These are phyloP conservation scores for Nicotiana paniculata DNA, from an alignment of 257 asterid species.

Conservation along the genomic window DNA sequence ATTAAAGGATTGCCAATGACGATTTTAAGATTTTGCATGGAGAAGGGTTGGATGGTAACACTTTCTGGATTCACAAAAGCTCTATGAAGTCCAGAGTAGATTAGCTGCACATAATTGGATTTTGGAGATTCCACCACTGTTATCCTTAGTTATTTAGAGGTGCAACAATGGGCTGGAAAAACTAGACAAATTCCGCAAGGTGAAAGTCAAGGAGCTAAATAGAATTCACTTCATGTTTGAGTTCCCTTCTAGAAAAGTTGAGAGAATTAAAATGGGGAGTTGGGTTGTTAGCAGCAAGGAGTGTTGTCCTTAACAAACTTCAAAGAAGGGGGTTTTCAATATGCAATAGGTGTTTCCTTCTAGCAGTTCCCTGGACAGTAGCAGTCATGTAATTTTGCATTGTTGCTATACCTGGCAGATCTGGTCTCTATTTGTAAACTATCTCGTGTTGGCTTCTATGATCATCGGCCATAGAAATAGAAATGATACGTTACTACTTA, in stretches of 20 bases:
- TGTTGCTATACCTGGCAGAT: no score
- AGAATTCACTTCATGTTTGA: neutral
- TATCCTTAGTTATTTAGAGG: neutral
- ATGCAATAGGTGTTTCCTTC: no score
- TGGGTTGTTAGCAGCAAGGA: neutral
- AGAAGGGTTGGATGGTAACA: neutral
- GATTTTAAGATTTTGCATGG: neutral
- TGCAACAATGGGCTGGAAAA: neutral
- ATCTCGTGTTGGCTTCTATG: no score
- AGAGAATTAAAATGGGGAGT: neutral
- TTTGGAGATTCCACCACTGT: neutral
- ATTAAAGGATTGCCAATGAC: neutral
- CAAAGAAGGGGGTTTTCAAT: no score
- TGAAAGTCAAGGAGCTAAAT: neutral
- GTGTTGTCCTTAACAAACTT: no score
- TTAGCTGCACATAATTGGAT: neutral
- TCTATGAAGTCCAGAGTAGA: neutral
- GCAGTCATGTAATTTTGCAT: no score
- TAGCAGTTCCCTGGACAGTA: no score
- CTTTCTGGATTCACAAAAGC: neutral
- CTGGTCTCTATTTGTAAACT: no score
- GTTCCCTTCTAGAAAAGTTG: neutral
- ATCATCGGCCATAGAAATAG: no score
- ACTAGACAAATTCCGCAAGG: neutral
- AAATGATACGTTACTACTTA: no score